Base-by-base conservation (phyloP, 805 yeast genomes). In the Schizosaccharomyces octosporus region DNA sequence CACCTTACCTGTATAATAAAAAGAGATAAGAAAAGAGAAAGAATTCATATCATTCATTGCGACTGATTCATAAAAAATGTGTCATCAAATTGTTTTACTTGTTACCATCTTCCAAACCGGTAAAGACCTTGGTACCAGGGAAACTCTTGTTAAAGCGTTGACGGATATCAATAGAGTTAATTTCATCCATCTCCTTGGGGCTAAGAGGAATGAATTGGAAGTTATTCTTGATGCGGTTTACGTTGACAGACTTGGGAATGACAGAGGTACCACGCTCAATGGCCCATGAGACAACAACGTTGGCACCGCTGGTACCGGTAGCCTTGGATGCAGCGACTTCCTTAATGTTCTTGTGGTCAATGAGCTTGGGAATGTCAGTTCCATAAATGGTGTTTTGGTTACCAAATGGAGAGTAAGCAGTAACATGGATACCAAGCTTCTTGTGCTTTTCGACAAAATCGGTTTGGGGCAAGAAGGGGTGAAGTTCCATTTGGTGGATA, bases 391-490 rank as follows among this genome's bases (percentile, higher is more conserved):
- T 85, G 59, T 85, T 85, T 9, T 71, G 67, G 4, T 82, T 76
- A 54, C 88, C 90, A 66, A 86, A 74, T 31, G 95, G 93, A 39
- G 87, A 81, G 72, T 85, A 87, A 9, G 94, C 94, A 69, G 83
- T 83, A 62, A 83, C 70, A 42, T 74, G 69, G 63, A 83, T 81
- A 63, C 75, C 79, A 64, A 84, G 74, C 42, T 71, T 68, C 62
- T 75, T 72, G 70, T 81, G 76, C 71, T 68, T 83, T 43, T 78
- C 76, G 55, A 77, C 67, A 65, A 85, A 73, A 65, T 81, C 81
- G 7, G 70, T 73, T 70, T 85, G 89, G 58, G 85, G 85, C 63
- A 83, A 74, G 64, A 77, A 76, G 59, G 89, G 87, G 71, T 86
- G 94, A 48, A 81, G 72, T 73, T 87, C 95, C 63, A 85, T 76